Evolutionary conservation across 1,284 basidiomycete genomes (phyloP).

Genomic region (Malassezia sympodialis): DNA sequence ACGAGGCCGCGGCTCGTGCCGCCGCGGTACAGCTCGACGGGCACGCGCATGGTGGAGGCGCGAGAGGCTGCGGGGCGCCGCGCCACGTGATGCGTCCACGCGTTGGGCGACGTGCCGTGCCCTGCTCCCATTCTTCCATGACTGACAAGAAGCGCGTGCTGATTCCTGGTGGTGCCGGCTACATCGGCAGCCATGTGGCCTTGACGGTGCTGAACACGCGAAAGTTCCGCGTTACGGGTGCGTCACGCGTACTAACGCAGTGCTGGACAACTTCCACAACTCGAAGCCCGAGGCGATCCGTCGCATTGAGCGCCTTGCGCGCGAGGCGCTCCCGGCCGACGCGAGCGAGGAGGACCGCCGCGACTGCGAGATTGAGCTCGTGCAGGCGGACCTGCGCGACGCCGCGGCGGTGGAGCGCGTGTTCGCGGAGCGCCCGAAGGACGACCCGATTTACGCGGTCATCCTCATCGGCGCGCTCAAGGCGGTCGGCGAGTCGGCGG

Average conservation of each 20-base stretch:
- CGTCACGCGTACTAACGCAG: constrained; percentile 17
- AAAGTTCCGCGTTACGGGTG: constrained; percentile 63
- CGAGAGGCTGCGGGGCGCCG: background rate
- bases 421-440: constrained; percentile 30
- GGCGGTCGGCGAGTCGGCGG: constrained; percentile 93
- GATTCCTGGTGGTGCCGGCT: constrained; percentile 47
- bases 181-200: constrained; percentile 77
- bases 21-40: constrained; percentile 51
- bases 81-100: background rate
- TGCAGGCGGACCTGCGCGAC: constrained; percentile 42
- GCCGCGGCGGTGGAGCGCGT: constrained; percentile 29
- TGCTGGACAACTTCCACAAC: constrained; percentile 61
- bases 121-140: background rate
- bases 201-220: constrained; percentile 73
- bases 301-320: constrained; percentile 68
- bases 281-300: constrained; percentile 65
- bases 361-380: constrained; percentile 62
- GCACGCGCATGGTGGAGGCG: constrained; percentile 6
- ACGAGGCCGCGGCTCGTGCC: constrained; percentile 72
- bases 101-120: background rate
- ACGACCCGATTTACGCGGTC: constrained; percentile 71
- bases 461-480: constrained; percentile 95
- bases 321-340: constrained; percentile 57
- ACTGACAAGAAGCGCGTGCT: constrained; percentile 36
- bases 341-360: constrained; percentile 60